Percentiles rank a stretch among this genome's conserved stretches.
phyloP scores from a whole-genome alignment of 345 rosid species.

The Brassica carinata region DNA sequence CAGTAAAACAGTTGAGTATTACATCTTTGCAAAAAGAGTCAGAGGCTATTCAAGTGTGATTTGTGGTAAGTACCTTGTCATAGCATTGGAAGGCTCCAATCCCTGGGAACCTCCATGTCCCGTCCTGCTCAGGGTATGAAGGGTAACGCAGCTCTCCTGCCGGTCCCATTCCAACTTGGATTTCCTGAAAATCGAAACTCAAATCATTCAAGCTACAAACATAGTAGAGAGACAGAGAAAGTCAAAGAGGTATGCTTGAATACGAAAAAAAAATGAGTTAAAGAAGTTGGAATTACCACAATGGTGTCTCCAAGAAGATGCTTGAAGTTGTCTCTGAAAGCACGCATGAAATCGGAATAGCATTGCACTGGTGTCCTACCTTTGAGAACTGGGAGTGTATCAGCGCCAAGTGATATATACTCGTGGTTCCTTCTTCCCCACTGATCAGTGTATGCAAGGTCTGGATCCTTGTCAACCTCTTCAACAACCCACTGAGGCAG shows the following conservation, averaged over 20 bases:
- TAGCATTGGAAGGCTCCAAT: slow-evolving; percentile 98
- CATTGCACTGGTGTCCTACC: slow-evolving; percentile 94
- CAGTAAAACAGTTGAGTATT: slow-evolving; percentile 19
- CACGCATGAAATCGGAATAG: slow-evolving; percentile 91
- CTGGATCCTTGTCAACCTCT: slow-evolving; percentile 68
- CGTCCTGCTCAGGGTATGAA: slow-evolving; percentile 84
- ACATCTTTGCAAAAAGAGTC: not conserved
- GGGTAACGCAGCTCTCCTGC: slow-evolving; percentile 97
- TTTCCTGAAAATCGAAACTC: slow-evolving; percentile 58
- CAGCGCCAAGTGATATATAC: slow-evolving; percentile 87
- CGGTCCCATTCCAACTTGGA: slow-evolving; percentile 99
- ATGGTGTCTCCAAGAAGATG: slow-evolving; percentile 86
- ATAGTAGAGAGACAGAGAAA: not conserved
- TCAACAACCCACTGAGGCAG: slow-evolving; percentile 88
- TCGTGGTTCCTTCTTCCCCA: slow-evolving; percentile 98
- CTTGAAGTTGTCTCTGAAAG: slow-evolving; percentile 80
- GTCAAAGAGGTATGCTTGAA: not conserved
- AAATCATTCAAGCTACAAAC: not conserved
- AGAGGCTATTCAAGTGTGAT: not conserved
- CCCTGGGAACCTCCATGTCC: slow-evolving; percentile 95
- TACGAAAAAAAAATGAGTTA: not conserved
- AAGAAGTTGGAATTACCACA: slow-evolving; percentile 57
- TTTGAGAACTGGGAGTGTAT: slow-evolving; percentile 79
- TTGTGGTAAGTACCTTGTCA: slow-evolving; percentile 59
- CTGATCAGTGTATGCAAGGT: slow-evolving; percentile 96